Percentiles rank a stretch among this genome's conserved stretches.
Evolutionary conservation across 192 early-diverging fungal species (phyloP).

Genomic region (Gryganskiella cystojenkinii): DNA sequence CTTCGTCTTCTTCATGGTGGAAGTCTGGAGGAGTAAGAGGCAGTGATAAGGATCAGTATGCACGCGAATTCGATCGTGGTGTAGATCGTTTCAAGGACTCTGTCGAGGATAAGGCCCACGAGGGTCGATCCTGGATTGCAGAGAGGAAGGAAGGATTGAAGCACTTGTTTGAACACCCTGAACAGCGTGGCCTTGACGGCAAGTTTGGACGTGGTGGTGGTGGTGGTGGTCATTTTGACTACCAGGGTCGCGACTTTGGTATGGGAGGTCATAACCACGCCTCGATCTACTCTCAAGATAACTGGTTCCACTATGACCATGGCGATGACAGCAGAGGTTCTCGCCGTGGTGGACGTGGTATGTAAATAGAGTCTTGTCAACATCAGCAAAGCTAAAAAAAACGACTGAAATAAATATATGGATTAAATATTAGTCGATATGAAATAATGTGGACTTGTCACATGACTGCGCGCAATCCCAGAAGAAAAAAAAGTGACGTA

Average conservation of each 20-base stretch:
- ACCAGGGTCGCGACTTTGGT: constrained; percentile 35
- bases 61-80: constrained; percentile 8
- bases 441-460: too few relatives aligned
- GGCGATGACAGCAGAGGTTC: constrained; percentile 6
- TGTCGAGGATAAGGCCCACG: constrained; percentile 20
- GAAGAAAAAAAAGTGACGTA: too few relatives aligned
- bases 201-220: constrained; percentile 11
- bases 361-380: constrained; percentile 18
- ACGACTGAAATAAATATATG: too few relatives aligned
- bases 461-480: too few relatives aligned
- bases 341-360: constrained; percentile 11
- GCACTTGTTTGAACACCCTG: constrained; percentile 18
- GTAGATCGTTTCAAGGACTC: constrained; percentile 15
- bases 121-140: constrained; percentile 8
- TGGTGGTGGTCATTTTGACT: not conserved
- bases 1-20: constrained; percentile 21
- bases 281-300: constrained; percentile 35
- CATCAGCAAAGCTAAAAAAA: too few relatives aligned
- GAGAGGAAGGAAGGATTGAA: constrained; percentile 23
- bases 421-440: too few relatives aligned
- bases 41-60: constrained; percentile 10
- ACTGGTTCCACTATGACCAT: constrained; percentile 45
- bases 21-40: constrained; percentile 20
- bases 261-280: constrained; percentile 12
- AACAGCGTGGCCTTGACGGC: constrained; percentile 3